A percentile compares a stretch with the other conserved stretches of the same genome.
These are phyloP conservation scores for Balansia obtecta DNA, from an alignment of 2,329 filamentous ascomycete genomes.

Conservation along the genomic window DNA sequence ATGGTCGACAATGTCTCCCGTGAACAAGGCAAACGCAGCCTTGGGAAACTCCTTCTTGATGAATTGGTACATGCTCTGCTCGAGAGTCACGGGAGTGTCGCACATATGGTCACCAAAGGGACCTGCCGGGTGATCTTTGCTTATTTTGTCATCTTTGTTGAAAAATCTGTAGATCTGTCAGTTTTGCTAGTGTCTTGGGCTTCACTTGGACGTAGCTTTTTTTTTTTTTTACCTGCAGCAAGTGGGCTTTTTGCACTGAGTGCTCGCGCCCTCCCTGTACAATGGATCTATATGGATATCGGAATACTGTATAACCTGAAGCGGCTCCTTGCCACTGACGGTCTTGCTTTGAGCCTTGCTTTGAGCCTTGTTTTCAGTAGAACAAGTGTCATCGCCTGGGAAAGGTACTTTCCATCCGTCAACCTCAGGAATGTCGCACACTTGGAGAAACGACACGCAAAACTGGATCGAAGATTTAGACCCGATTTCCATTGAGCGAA, in stretches of 20 bases:
- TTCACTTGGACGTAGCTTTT: too few relatives aligned
- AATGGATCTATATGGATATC: conserved; percentile 45
- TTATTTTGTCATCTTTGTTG: conserved; percentile 29
- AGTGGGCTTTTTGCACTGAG: conserved; percentile 43
- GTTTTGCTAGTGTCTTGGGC: neutral
- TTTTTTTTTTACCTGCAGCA: conserved; percentile 40
- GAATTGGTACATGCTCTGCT: conserved; percentile 41
- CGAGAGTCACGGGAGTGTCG: conserved; percentile 35
- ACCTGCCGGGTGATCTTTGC: conserved; percentile 33
- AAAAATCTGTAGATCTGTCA: conserved; percentile 23
- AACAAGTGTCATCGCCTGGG: conserved; percentile 24
- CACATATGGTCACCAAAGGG: conserved; percentile 39
- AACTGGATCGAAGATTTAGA: conserved; percentile 39
- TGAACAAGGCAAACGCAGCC: conserved; percentile 41
- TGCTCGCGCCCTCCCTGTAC: conserved; percentile 39
- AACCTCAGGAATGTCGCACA: conserved; percentile 35
- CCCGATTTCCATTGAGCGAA: conserved; percentile 31
- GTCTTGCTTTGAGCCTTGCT: conserved; percentile 17
- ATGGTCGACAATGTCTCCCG: conserved; percentile 44
- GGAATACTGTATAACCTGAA: conserved; percentile 44
- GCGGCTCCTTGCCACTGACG: conserved; percentile 30
- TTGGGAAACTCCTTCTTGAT: conserved; percentile 32
- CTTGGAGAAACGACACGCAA: conserved; percentile 37
- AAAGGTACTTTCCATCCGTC: conserved; percentile 30
- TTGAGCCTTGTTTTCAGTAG: conserved; percentile 11